Percentiles rank a stretch among this genome's conserved stretches.
Conservation (phyloP, 352 stramenopile species). For the Phytophthora podocarpi region DNA sequence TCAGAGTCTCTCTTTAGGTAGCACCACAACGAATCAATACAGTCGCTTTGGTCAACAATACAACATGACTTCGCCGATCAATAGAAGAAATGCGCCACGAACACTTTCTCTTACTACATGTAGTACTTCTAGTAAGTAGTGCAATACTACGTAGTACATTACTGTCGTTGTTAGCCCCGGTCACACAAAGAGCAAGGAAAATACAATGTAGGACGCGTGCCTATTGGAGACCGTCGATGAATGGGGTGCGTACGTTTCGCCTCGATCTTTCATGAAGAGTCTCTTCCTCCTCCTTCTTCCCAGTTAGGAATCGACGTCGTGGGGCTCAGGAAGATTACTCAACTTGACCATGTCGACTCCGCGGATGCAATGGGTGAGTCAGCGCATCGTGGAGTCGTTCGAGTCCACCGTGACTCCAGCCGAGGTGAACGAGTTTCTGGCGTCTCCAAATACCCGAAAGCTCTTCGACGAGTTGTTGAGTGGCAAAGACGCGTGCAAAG, state of each 20-base stretch:
- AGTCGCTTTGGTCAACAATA: not conserved
- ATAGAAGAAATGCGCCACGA: too few species aligned
- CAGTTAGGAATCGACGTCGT: conserved; percentile 28
- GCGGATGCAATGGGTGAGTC: conserved; percentile 84
- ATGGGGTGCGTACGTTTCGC: conserved; percentile 33
- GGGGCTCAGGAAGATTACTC: conserved; percentile 10
- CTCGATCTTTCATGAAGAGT: conserved; percentile 30
- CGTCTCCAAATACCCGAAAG: conserved; percentile 52
- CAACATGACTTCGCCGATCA: too few species aligned
- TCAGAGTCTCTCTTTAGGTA: too few species aligned
- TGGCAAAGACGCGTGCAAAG: conserved; percentile 71
- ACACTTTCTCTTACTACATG: too few species aligned
- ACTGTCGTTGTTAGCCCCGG: too few species aligned
- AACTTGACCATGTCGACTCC: conserved; percentile 59
- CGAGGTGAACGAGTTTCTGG: conserved; percentile 76
- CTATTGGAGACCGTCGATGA: too few species aligned
- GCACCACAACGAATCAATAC: too few species aligned
- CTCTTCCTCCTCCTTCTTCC: conserved; percentile 10
- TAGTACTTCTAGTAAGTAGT: too few species aligned
- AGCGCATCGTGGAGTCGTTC: conserved; percentile 82
- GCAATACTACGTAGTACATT: too few species aligned
- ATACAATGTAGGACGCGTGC: too few species aligned
- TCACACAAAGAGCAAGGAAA: too few species aligned
- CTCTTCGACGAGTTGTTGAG: conserved; percentile 78
- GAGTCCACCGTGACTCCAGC: conserved; percentile 57